Evolutionary conservation across 805 yeast species (phyloP).

Genomic region (Kurtzmaniella cleridarum): DNA sequence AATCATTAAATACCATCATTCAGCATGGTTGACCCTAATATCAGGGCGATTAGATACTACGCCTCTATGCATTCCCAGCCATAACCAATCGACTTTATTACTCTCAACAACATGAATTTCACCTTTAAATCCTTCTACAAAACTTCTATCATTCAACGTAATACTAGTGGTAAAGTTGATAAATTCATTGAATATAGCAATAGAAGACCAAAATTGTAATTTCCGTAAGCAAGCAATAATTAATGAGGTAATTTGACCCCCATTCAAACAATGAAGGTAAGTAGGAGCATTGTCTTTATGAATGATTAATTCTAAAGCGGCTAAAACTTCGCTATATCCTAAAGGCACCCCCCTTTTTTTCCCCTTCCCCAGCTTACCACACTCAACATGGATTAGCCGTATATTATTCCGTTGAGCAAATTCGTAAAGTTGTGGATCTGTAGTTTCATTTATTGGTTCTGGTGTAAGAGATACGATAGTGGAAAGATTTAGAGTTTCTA

Average conservation of each 20-base stretch:
- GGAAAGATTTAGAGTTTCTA: slow-evolving; percentile 58
- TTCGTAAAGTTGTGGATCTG: slow-evolving; percentile 44
- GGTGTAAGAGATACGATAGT: slow-evolving; percentile 81
- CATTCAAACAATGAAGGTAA: slow-evolving; percentile 83
- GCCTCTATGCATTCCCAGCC: slow-evolving; percentile 58
- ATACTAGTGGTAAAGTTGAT: slow-evolving; percentile 69
- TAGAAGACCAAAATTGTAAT: slow-evolving; percentile 81
- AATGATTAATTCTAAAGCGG: slow-evolving; percentile 57
- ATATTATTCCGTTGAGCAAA: slow-evolving; percentile 57
- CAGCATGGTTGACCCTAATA: slow-evolving; percentile 21
- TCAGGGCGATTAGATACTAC: slow-evolving; percentile 55
- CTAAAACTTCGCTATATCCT: slow-evolving; percentile 54
- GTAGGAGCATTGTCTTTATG: slow-evolving; percentile 61
- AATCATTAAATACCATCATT: slow-evolving; percentile 9
- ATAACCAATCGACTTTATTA: slow-evolving; percentile 55
- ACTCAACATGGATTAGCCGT: slow-evolving; percentile 60
- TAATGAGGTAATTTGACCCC: slow-evolving; percentile 80
- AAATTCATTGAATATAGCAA: slow-evolving; percentile 83
- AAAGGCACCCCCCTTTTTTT: slow-evolving; percentile 82
- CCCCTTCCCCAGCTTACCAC: slow-evolving; percentile 65
- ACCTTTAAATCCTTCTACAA: slow-evolving; percentile 75
- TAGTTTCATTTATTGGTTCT: slow-evolving; percentile 51
- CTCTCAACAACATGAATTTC: slow-evolving; percentile 46
- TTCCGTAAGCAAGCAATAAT: slow-evolving; percentile 83
- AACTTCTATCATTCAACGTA: slow-evolving; percentile 75